Conservation (phyloP, 768 basidiomycete species). For the Zangia roseola region DNA sequence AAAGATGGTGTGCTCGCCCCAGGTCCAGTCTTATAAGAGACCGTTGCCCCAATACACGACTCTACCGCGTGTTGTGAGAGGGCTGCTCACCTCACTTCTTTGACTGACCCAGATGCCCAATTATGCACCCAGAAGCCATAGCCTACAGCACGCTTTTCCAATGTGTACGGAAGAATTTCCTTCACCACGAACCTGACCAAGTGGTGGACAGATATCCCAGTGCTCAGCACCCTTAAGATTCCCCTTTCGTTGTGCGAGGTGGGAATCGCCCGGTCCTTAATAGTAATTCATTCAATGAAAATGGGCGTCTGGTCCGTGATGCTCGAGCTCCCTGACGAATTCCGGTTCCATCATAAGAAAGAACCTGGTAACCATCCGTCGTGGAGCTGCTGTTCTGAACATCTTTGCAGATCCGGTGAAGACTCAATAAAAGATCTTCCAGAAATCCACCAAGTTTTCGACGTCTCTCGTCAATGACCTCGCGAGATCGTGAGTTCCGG, state of each 20-base stretch:
- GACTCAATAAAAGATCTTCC: too few relatives aligned
- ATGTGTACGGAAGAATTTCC: constrained; percentile 14
- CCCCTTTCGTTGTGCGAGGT: constrained; percentile 8
- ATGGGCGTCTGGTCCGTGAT: constrained; percentile 5
- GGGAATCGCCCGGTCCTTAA: constrained; percentile 23
- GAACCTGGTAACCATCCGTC: too few relatives aligned
- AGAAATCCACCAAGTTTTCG: too few relatives aligned
- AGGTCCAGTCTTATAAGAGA: constrained; percentile 29
- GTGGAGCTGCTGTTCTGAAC: too few relatives aligned
- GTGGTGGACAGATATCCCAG: background rate
- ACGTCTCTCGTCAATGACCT: too few relatives aligned
- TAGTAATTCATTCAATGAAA: constrained; percentile 18
- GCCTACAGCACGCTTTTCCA: constrained; percentile 26
- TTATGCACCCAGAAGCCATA: constrained; percentile 22
- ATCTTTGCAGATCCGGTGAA: too few relatives aligned
- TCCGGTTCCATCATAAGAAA: background rate
- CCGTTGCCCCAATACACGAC: constrained; percentile 33
- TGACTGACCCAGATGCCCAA: constrained; percentile 20
- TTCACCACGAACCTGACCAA: constrained; percentile 6
- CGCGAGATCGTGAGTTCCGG: too few relatives aligned
- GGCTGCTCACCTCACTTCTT: constrained; percentile 27
- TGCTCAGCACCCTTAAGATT: background rate
- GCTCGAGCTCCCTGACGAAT: constrained; percentile 1
- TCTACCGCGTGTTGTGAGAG: constrained; percentile 29
- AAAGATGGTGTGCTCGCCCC: constrained; percentile 11